Evolutionary conservation across 805 yeast species (phyloP).

Genomic region (Hanseniaspora thailandica): DNA sequence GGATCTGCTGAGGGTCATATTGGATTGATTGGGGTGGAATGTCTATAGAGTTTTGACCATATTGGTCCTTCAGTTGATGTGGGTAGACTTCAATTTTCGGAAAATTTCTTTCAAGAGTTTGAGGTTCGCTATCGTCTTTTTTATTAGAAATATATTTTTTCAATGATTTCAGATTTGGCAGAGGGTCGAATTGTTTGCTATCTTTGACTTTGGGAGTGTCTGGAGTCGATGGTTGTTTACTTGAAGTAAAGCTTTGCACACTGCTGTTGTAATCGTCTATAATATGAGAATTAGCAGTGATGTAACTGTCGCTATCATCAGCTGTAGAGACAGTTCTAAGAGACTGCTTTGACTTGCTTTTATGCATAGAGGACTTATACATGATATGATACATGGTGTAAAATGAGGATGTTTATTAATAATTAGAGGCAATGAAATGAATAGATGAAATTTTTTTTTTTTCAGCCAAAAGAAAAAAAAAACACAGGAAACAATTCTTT

Average conservation of each 20-base stretch:
- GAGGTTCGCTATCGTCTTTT: background rate
- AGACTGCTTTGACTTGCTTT: constrained; percentile 1
- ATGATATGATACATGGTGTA: background rate
- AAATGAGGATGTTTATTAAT: background rate
- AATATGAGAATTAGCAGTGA: constrained; percentile 8
- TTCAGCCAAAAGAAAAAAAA: background rate
- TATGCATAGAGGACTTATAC: background rate
- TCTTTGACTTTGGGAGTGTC: background rate
- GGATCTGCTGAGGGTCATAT: background rate
- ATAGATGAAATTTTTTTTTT: background rate
- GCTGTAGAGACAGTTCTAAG: background rate
- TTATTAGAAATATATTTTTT: background rate
- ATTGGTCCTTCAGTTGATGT: background rate
- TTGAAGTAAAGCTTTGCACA: background rate
- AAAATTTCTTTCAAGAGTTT: background rate
- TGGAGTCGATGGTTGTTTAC: background rate
- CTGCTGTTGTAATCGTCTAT: background rate
- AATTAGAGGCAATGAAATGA: background rate
- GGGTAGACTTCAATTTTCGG: background rate
- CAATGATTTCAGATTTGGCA: background rate
- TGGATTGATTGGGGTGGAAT: background rate
- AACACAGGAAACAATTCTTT: background rate
- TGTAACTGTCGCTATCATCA: constrained; percentile 6
- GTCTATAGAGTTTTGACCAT: background rate
- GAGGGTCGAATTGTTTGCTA: background rate